Evolutionary conservation across 768 basidiomycete species (phyloP).

Genomic region (Gymnopilus dilepis): DNA sequence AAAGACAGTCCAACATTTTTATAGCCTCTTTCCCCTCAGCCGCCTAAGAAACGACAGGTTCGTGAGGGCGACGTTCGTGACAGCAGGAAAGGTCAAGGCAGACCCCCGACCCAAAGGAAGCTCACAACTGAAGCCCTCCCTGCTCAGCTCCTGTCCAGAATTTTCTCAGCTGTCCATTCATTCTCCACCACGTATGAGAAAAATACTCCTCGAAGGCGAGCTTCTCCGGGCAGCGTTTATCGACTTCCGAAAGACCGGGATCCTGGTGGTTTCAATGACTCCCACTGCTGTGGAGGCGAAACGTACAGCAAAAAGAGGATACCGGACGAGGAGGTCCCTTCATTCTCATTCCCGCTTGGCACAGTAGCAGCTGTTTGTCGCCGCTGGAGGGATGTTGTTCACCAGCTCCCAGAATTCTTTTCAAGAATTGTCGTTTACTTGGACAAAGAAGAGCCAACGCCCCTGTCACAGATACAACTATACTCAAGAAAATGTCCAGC

Average conservation of each 20-base stretch:
- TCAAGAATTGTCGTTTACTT: not conserved
- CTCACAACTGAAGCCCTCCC: not conserved
- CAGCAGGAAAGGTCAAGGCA: not conserved
- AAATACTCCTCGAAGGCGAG: not conserved
- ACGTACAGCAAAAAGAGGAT: not conserved
- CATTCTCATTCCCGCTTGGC: not conserved
- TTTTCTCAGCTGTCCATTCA: not conserved
- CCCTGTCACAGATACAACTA: not conserved
- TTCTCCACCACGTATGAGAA: not conserved
- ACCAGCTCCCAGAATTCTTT: not conserved
- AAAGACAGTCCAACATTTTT: no score
- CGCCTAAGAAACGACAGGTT: not conserved
- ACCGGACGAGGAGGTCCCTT: not conserved
- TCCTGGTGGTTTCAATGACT: not conserved
- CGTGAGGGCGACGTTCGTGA: not conserved
- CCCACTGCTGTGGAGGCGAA: not conserved
- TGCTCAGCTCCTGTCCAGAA: not conserved
- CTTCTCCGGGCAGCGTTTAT: not conserved
- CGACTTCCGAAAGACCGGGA: not conserved
- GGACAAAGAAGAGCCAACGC: not conserved
- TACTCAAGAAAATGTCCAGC: not conserved
- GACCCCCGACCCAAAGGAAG: not conserved
- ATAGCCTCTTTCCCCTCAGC: not conserved
- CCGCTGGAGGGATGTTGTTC: conserved; percentile 1
- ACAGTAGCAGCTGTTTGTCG: conserved; percentile 1